Conservation (phyloP, 805 yeast genomes). For the Candida michaelii region DNA sequence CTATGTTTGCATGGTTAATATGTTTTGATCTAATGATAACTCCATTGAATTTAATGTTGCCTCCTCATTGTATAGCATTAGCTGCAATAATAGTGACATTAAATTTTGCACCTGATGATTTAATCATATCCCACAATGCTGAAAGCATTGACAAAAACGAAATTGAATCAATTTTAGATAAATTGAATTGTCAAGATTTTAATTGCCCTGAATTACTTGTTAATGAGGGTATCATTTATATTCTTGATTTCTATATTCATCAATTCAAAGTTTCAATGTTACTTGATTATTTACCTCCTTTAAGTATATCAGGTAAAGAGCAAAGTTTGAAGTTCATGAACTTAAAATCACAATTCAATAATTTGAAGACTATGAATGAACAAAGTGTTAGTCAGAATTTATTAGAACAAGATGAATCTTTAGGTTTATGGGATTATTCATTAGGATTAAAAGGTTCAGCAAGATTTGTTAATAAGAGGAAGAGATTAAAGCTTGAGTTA, state of each 20-base stretch:
- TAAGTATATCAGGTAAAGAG: slow-evolving; percentile 44
- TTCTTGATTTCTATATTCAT: slow-evolving; percentile 62
- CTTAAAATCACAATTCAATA: slow-evolving; percentile 42
- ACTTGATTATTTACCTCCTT: slow-evolving; percentile 40
- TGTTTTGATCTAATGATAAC: slow-evolving; percentile 73
- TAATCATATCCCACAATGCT: slow-evolving; percentile 22
- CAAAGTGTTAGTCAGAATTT: slow-evolving; percentile 22
- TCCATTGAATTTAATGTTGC: slow-evolving; percentile 64
- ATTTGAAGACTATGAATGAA: slow-evolving; percentile 35
- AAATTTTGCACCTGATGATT: slow-evolving; percentile 42
- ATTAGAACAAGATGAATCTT: slow-evolving; percentile 46
- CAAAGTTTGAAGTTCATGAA: slow-evolving; percentile 48
- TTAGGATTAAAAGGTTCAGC: slow-evolving; percentile 40
- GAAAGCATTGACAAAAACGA: slow-evolving; percentile 13
- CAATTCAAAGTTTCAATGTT: slow-evolving; percentile 52
- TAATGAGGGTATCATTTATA: slow-evolving; percentile 53
- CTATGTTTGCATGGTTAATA: slow-evolving; percentile 33
- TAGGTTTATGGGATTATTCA: slow-evolving; percentile 45
- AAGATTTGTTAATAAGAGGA: slow-evolving; percentile 54
- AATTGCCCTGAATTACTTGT: slow-evolving; percentile 44
- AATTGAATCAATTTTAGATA: slow-evolving; percentile 23
- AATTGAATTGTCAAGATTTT: slow-evolving; percentile 35
- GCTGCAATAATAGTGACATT: slow-evolving; percentile 63
- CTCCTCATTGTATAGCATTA: slow-evolving; percentile 74
- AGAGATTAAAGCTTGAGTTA: slow-evolving; percentile 44